Conservation (phyloP, 805 yeast species). For the Metschnikowia cubensis region DNA sequence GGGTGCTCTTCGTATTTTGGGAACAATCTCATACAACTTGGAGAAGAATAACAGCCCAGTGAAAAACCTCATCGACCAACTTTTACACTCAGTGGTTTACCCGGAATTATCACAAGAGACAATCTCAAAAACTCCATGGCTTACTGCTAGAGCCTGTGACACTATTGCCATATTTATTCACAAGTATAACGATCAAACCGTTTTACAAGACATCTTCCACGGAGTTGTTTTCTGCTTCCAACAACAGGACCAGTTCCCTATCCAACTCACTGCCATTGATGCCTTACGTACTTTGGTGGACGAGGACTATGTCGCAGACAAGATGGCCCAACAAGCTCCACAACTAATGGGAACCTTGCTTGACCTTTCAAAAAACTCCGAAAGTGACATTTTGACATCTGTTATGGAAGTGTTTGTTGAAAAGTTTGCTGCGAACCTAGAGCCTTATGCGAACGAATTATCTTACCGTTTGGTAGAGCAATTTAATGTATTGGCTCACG, state of each 20-base stretch:
- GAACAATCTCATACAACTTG: conserved; percentile 38
- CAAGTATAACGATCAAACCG: conserved; percentile 30
- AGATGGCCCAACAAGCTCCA: conserved; percentile 41
- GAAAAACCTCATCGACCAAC: conserved; percentile 36
- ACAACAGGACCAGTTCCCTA: conserved; percentile 42
- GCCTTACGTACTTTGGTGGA: conserved; percentile 46
- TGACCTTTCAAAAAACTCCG: conserved; percentile 42
- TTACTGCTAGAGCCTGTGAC: conserved; percentile 46
- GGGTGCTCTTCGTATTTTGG: conserved; percentile 40
- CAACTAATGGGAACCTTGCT: conserved; percentile 42
- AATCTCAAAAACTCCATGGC: conserved; percentile 32
- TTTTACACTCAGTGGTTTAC: conserved; percentile 35
- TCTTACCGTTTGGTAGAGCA: conserved; percentile 64
- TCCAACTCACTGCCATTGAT: conserved; percentile 50
- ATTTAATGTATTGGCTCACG: conserved; percentile 65
- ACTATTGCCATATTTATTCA: conserved; percentile 39
- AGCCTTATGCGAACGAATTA: conserved; percentile 51
- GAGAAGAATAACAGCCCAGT: conserved; percentile 36
- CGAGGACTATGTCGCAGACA: conserved; percentile 38
- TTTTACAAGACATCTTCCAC: conserved; percentile 39
- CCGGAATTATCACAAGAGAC: conserved; percentile 37
- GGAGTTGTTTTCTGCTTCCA: conserved; percentile 40
- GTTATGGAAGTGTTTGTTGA: conserved; percentile 46
- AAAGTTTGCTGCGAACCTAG: conserved; percentile 39
- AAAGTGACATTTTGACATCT: conserved; percentile 40